These are phyloP conservation scores for Podila minutissima DNA, from an alignment of 192 early-diverging fungal species.

Conservation along the genomic window DNA sequence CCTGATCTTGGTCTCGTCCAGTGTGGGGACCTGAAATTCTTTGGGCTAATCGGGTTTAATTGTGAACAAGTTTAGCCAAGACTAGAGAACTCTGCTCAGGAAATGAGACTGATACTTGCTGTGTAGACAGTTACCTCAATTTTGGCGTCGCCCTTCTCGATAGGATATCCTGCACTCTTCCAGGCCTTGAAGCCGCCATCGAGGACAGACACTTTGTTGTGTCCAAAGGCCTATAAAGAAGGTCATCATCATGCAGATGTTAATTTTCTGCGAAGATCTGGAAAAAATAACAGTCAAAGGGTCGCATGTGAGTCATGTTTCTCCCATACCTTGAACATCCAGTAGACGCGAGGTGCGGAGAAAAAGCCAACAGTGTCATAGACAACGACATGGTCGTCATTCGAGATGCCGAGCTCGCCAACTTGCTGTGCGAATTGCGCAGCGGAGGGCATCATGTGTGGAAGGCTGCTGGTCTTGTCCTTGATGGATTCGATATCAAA, in stretches of 20 bases:
- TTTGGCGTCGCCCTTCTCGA: constrained; percentile 54
- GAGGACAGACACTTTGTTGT: constrained; percentile 86
- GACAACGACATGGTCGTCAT: constrained; percentile 86
- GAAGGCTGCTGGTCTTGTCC: constrained; percentile 74
- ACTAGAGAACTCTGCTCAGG: background rate
- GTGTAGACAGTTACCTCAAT: constrained; percentile 37
- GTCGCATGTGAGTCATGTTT: constrained; percentile 4
- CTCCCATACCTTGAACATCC: constrained; percentile 88
- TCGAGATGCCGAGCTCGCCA: constrained; percentile 79
- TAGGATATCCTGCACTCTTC: constrained; percentile 63
- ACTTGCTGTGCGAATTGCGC: constrained; percentile 78
- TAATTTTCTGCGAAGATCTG: background rate
- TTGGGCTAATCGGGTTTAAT: constrained; percentile 23
- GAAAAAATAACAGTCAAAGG: background rate
- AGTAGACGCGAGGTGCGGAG: constrained; percentile 89
- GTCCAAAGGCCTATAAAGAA: constrained; percentile 80
- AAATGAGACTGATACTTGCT: background rate
- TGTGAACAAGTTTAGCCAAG: background rate
- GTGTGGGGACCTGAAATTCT: constrained; percentile 39
- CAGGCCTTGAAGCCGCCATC: constrained; percentile 91
- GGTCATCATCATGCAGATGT: background rate
- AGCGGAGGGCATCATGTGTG: constrained; percentile 91
- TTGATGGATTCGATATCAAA: constrained; percentile 93
- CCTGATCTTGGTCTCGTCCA: constrained; percentile 54
- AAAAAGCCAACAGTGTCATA: constrained; percentile 88